phyloP scores from a whole-genome alignment of 208 protist species.

The Naegleria gruberi region DNA sequence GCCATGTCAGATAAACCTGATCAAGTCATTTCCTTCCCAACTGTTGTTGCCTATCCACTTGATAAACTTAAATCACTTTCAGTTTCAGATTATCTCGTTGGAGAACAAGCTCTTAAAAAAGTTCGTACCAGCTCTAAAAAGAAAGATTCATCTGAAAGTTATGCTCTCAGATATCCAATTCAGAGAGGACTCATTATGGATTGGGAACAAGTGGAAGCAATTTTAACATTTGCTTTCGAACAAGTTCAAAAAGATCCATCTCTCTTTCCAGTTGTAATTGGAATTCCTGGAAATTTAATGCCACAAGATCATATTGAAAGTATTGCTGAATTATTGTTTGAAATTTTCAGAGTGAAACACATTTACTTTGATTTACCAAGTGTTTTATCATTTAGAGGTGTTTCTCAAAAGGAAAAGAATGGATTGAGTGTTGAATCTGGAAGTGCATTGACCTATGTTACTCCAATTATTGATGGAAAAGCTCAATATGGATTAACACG shows the following conservation, averaged over 20 bases:
- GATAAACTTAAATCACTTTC: background rate
- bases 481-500: background rate
- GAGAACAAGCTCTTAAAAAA: background rate
- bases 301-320: conserved; percentile 2
- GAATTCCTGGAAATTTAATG: background rate
- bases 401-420: background rate
- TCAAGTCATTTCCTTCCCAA: background rate
- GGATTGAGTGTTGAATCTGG: background rate
- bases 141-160: background rate
- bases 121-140: background rate
- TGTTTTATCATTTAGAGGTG: background rate
- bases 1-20: background rate
- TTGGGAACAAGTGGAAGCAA: conserved; percentile 1
- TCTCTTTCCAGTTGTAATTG: background rate
- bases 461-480: background rate
- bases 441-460: background rate
- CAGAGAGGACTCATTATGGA: conserved; percentile 3
- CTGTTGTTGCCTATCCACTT: background rate
- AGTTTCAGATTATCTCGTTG: background rate
- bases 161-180: background rate
- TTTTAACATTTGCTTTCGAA: background rate
- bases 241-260: background rate
- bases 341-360: background rate
- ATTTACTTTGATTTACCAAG: background rate
- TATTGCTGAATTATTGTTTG: background rate